Base-by-base conservation (phyloP, 2,329 filamentous ascomycete genomes). In the Fusarium musae region DNA sequence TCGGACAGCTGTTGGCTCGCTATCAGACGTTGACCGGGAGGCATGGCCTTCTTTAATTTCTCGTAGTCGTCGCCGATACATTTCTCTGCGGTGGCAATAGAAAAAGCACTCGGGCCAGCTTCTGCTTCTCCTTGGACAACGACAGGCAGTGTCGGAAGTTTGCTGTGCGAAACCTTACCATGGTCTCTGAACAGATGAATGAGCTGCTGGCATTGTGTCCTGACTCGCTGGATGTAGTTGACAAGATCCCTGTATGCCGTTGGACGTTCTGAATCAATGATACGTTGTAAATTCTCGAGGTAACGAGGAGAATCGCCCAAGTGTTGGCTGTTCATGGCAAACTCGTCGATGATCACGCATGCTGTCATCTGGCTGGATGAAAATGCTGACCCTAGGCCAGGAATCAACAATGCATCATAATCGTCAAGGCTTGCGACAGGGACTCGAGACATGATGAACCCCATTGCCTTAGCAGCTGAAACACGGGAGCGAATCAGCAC, bases 81-180 rank as follows among this genome's bases (percentile, higher is more conserved):
- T 82, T 94, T 96, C 75, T 98, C 95, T 2, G 95, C 96, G 75
- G 96, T 94, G 2, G 88, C 84, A 58, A 98, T 88, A 2, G 95
- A 97, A 81, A 99, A 99, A 11, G 96, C 96, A 77, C 91, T 96
- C 15, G 96, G 95, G 1, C 96, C 96, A 40, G 96, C 96, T 79
- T 97, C 93, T 9, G 93, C 87, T 79, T 98, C 96, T 36, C 96
- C 96, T 83, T 99, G 96, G 13, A 98, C 96, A 23, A 99, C 91
- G 6, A 97, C 94, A 28, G 96, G 94, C 52, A 98, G 88, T 9
- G 88, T 88, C 2, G 97, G 96, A 44, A 98, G 85, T 79, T 92
- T 93, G 70, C 88, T 87, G 54, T 90, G 88, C 28, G 93, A 88
- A 4, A 97, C 91, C 79, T 96, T 95, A 42, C 93, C 95, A 78